Conservation (phyloP, 371 early-diverging fungal species). For the Nosema muscidifuracis region DNA sequence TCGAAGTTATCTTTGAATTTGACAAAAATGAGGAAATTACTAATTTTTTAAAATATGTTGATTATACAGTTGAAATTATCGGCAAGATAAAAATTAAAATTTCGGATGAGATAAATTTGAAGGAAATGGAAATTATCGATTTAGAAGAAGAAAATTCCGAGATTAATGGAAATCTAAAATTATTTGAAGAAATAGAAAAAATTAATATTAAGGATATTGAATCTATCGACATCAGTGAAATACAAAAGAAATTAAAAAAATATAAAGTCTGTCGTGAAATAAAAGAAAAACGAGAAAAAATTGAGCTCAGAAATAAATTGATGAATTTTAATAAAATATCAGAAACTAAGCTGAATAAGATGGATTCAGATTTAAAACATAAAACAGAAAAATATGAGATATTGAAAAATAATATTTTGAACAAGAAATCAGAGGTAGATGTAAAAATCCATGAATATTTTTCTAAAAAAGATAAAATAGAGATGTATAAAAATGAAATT, state of each 20-base stretch:
- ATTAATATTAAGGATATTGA: background rate
- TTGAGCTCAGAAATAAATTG: slow-evolving; percentile 67
- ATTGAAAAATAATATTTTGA: background rate
- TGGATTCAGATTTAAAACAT: slow-evolving; percentile 2
- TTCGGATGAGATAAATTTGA: background rate
- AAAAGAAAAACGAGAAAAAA: slow-evolving; percentile 67
- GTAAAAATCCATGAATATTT: background rate
- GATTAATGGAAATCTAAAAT: background rate
- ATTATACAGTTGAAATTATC: background rate
- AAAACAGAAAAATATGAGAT: slow-evolving; percentile 6
- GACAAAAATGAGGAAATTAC: background rate
- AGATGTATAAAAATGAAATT: background rate
- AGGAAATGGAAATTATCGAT: slow-evolving; percentile 2
- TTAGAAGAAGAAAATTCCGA: background rate
- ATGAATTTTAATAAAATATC: slow-evolving; percentile 68
- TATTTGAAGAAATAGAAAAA: slow-evolving; percentile 7
- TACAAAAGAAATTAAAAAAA: slow-evolving; percentile 72
- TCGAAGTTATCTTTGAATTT: background rate
- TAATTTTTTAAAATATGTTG: background rate
- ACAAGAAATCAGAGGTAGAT: background rate
- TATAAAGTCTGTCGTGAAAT: slow-evolving; percentile 67
- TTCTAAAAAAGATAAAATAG: background rate
- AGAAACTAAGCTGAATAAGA: slow-evolving; percentile 1
- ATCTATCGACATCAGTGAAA: slow-evolving; percentile 68
- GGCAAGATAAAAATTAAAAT: background rate